Percentiles rank a stretch among this genome's conserved stretches.
phyloP scores from a whole-genome alignment of 2,329 filamentous ascomycete genomes.

The Pseudogymnoascus sp. region DNA sequence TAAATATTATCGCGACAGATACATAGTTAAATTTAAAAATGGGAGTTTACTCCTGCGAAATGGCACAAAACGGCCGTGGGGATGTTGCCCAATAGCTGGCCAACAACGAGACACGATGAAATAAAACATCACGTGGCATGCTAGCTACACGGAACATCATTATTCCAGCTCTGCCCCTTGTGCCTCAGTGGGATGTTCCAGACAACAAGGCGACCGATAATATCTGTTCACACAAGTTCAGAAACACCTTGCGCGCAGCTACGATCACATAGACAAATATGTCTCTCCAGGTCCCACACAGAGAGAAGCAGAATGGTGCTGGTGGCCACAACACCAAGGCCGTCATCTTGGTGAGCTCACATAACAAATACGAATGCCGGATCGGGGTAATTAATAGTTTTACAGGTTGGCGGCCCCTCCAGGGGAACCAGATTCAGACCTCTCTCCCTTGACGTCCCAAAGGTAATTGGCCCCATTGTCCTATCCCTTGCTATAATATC shows the following conservation, averaged over 20 bases:
- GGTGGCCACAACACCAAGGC: slow-evolving; percentile 60
- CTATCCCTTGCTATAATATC: slow-evolving; percentile 14
- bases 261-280: slow-evolving; percentile 18
- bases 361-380: slow-evolving; percentile 1
- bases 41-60: not conserved
- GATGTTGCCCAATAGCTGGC: not conserved
- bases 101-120: slow-evolving; percentile 1
- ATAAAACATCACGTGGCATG: not conserved
- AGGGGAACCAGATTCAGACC: slow-evolving; percentile 93
- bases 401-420: slow-evolving; percentile 85
- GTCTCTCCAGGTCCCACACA: slow-evolving; percentile 38
- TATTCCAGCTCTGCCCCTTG: slow-evolving; percentile 5
- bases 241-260: slow-evolving; percentile 5
- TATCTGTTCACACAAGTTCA: slow-evolving; percentile 3
- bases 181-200: slow-evolving; percentile 6
- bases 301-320: slow-evolving; percentile 42
- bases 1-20: not conserved
- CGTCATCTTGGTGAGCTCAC: slow-evolving; percentile 70
- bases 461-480: slow-evolving; percentile 51
- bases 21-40: not conserved
- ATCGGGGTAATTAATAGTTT: not conserved
- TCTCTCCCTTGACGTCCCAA: slow-evolving; percentile 89
- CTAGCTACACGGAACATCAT: not conserved
- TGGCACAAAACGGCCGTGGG: not conserved
- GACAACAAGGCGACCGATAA: slow-evolving; percentile 8